Conservation (phyloP, 2,329 filamentous ascomycete genomes). For the Diaporthe destruens region DNA sequence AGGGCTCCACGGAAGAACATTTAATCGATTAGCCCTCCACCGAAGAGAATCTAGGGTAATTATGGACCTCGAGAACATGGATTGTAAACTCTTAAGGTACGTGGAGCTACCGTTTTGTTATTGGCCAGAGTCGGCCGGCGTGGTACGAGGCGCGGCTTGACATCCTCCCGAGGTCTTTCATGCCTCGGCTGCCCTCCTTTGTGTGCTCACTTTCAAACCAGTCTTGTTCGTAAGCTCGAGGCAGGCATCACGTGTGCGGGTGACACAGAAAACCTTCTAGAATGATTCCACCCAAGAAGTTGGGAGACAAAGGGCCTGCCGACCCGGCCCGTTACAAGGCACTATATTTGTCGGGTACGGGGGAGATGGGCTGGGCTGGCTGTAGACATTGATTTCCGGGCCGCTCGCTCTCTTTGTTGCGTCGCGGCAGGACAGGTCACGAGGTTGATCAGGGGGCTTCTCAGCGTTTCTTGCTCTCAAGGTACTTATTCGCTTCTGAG, state of each 20-base stretch:
- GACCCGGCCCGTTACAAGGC: neutral
- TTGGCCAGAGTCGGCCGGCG: no score
- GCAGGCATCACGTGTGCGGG: neutral
- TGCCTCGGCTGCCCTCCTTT: neutral
- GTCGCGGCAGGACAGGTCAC: neutral
- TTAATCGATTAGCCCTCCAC: no score
- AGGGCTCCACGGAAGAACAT: no score
- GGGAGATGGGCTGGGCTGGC: no score
- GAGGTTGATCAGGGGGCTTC: neutral
- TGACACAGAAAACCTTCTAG: conserved; percentile 16
- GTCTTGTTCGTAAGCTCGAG: neutral
- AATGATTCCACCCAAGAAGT: neutral
- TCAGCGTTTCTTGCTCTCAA: neutral
- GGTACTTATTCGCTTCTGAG: neutral
- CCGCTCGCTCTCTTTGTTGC: neutral
- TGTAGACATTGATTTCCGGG: neutral
- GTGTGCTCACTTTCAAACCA: neutral
- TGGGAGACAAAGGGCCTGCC: conserved; percentile 7
- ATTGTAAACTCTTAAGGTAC: no score
- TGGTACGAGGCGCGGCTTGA: neutral
- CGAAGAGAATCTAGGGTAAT: no score
- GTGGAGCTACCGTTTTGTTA: fast-evolving
- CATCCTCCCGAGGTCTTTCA: neutral
- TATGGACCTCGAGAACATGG: no score
- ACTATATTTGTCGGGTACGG: conserved; percentile 12